Percentiles rank a stretch among this genome's conserved stretches.
Conservation (phyloP, 2,329 filamentous ascomycete species). For the Ophiostoma sp. region DNA sequence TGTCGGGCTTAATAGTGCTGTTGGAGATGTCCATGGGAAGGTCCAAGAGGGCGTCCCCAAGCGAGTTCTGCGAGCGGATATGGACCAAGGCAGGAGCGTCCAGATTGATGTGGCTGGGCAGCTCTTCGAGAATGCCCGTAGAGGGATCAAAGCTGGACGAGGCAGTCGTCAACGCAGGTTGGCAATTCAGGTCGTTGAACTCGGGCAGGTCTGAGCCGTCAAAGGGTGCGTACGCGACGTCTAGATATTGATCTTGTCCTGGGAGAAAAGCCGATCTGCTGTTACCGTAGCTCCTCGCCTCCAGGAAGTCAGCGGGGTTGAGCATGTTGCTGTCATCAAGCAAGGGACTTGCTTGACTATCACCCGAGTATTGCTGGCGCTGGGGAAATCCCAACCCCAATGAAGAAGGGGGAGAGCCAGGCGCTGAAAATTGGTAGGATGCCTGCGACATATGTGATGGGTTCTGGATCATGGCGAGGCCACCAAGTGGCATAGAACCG, state of each 20-base stretch:
- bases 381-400: neutral
- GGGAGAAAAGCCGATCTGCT: neutral
- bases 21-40: neutral
- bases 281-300: neutral
- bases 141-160: neutral
- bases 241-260: neutral
- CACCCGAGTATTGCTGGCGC: neutral
- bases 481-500: neutral
- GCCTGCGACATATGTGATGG: neutral
- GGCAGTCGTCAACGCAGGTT: neutral
- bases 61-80: neutral
- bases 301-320: neutral
- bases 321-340: neutral
- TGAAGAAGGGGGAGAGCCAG: neutral
- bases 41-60: neutral
- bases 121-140: neutral
- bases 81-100: neutral
- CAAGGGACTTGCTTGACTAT: neutral
- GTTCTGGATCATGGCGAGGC: neutral
- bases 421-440: neutral
- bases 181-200: no score
- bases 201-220: no score
- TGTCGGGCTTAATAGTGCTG: neutral
- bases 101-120: neutral
- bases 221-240: no score